Evolutionary conservation across 495 filamentous ascomycete species (phyloP).

Genomic region (Tuber umbilicatum): DNA sequence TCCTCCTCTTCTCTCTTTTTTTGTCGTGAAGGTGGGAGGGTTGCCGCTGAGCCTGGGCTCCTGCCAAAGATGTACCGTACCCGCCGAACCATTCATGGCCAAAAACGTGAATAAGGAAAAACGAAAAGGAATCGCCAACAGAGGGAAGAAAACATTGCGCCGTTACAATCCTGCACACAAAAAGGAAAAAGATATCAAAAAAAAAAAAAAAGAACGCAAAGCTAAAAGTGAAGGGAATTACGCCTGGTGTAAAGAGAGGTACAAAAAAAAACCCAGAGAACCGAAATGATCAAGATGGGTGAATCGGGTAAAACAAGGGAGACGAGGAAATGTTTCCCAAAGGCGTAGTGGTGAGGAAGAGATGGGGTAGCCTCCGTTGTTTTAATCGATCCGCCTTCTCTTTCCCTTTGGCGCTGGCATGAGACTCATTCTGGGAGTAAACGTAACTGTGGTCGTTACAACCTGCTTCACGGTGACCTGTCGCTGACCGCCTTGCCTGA

Average conservation of each 20-base stretch:
- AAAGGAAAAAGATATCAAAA: background rate
- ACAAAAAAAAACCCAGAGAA: background rate
- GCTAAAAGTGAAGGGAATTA: background rate
- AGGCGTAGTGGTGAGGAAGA: background rate
- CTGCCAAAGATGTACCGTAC: background rate
- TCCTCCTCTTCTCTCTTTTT: slow-evolving; percentile 10
- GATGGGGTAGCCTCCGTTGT: background rate
- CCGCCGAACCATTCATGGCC: background rate
- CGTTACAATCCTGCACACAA: slow-evolving; percentile 2
- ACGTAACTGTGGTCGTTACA: slow-evolving; percentile 69
- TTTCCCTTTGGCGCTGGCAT: slow-evolving; percentile 68
- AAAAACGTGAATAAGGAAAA: background rate
- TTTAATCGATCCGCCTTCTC: slow-evolving; percentile 59
- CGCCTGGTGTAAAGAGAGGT: background rate
- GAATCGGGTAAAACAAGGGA: background rate
- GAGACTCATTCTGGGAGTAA: slow-evolving; percentile 58
- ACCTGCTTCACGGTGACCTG: slow-evolving; percentile 49
- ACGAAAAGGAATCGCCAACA: background rate
- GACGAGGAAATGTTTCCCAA: background rate
- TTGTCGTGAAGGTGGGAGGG: background rate
- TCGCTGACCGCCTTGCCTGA: slow-evolving; percentile 27
- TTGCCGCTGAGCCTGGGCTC: background rate
- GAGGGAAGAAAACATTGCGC: background rate
- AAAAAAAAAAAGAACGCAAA: slow-evolving; percentile 11
- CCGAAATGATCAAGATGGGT: background rate